A percentile compares a stretch with the other conserved stretches of the same genome.
phyloP scores from a whole-genome alignment of 768 basidiomycete genomes.

The Phlegmacium glaucopus region DNA sequence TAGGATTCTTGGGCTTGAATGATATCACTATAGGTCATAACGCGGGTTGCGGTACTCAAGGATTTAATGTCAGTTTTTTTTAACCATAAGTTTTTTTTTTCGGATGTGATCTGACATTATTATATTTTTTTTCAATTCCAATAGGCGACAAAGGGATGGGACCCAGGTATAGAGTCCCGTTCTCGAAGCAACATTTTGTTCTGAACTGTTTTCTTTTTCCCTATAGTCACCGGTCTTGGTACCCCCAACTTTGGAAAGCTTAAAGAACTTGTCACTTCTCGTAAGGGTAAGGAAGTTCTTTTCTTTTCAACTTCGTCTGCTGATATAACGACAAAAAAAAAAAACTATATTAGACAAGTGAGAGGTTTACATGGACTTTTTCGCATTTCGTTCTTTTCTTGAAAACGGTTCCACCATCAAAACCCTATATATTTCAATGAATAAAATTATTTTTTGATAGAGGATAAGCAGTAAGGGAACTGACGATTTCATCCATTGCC shows the following conservation, averaged over 20 bases:
- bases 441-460: too few species aligned
- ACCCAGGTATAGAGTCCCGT: constrained; percentile 45
- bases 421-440: too few species aligned
- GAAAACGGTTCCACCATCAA: too few species aligned
- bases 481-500: too few species aligned
- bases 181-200: not conserved
- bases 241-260: constrained; percentile 51
- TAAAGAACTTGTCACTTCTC: constrained; percentile 33
- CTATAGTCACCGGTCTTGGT: constrained; percentile 50
- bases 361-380: not conserved
- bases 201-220: not conserved
- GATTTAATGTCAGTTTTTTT: constrained; percentile 3
- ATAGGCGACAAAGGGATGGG: constrained; percentile 57
- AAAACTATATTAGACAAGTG: too few species aligned
- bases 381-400: too few species aligned
- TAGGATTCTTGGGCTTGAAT: not conserved
- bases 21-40: constrained; percentile 6
- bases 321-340: not conserved
- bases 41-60: constrained; percentile 5
- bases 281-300: not conserved
- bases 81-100: not conserved
- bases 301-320: not conserved
- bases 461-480: too few species aligned
- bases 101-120: not conserved
- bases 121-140: not conserved